Evolutionary conservation across 768 basidiomycete species (phyloP), one percentile per base, ranked within the genome.

Genomic region (Phylloporus sp.): DNA sequence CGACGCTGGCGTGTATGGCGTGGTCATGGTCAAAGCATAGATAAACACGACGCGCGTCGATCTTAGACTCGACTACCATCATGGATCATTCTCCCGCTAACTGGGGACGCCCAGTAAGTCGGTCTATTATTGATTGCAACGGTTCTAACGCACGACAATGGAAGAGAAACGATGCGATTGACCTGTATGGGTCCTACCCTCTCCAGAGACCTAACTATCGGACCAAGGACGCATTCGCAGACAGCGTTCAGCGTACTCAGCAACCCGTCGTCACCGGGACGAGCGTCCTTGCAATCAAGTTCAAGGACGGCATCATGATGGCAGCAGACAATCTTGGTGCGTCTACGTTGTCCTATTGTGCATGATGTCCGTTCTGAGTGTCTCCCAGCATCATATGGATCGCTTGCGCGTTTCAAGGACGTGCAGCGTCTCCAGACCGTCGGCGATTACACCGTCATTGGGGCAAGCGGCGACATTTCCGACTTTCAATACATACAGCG

Each of bases 201-300:
- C 73, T 91, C 53, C 78, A 82, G 52, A 77, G 84, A 38, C 78
- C 82, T 22, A 61, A 73, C 55, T 74, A 80, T 56, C 67, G 52
- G 38, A 62, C 74, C 36, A 65, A 76, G 54, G 84, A 89, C 69
- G 63, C 74, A 2, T 88, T 87, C 55, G 68, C 80, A 3, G 79
- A 80, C 5, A 80, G 82, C 34, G 80, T 91, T 0, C 84, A 93
- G 62, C 86, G 73, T 56, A 97, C 94, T 26, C 91, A 92, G 63
- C 88, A 94, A 62, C 97, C 97, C 10, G 85, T 98, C 54, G 92
- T 97, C 9, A 98, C 95, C 0, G 97, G 95, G 52, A 95, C 95
- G n/a, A 91, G 88, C 50, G 93, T 99, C 6, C 79, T 99, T 29
- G 97, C 88, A 3, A 77, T 99, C 71, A 90, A 91, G 72, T 98